Evolutionary conservation across 345 rosid genomes (phyloP).

Genomic region (Sisymbrium irio): DNA sequence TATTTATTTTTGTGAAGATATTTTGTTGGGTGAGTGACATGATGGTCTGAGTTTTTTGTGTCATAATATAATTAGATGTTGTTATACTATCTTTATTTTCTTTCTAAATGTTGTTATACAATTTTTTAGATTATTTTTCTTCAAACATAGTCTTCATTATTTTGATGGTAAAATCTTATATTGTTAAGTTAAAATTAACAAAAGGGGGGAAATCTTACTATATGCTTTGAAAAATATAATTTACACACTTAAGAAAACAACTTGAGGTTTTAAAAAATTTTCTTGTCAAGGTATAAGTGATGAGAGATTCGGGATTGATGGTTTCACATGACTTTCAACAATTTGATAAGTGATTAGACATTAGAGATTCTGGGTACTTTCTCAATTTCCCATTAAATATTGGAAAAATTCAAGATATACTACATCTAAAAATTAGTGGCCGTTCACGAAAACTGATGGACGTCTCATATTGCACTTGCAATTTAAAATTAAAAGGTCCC

Average conservation of each 20-base stretch:
- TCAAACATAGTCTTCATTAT: not conserved
- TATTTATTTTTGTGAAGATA: not conserved
- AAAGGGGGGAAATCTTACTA: not conserved
- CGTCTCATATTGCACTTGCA: not conserved
- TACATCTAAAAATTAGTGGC: not conserved
- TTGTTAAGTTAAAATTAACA: not conserved
- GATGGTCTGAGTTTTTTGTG: not conserved
- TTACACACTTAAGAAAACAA: not conserved
- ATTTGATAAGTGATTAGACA: not conserved
- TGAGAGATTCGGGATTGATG: not conserved
- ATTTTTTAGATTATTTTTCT: not conserved
- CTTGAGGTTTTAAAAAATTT: not conserved
- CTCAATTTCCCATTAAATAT: not conserved
- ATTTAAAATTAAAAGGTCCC: not conserved
- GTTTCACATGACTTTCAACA: not conserved
- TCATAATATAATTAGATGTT: not conserved
- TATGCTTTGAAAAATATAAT: not conserved
- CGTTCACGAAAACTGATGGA: constrained; percentile 4
- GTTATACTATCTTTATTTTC: not conserved
- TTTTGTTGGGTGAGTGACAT: not conserved
- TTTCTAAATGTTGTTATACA: not conserved
- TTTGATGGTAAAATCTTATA: not conserved
- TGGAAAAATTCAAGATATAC: not conserved
- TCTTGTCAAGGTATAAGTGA: constrained; percentile 1
- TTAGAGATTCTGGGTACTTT: not conserved